phyloP scores from a whole-genome alignment of 441 rosid genomes.

The Jatropha multifida region DNA sequence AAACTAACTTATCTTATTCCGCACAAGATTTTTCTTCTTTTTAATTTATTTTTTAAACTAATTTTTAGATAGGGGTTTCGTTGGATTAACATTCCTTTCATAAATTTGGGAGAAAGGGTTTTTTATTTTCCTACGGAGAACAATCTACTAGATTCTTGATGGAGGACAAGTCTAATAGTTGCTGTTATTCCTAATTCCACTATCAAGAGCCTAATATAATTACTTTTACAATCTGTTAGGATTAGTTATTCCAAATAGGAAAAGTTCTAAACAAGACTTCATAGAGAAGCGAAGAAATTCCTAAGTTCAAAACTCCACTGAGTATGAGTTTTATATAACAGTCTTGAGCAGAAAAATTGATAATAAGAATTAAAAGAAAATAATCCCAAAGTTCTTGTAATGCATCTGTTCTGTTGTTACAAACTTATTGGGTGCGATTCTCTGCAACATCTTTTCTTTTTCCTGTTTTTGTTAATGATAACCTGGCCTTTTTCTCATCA shows the following conservation, averaged over 20 bases:
- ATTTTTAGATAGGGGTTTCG: not conserved
- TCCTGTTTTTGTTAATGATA: not conserved
- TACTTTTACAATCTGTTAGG: not conserved
- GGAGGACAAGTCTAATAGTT: not conserved
- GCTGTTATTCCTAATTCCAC: not conserved
- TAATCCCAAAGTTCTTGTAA: not conserved
- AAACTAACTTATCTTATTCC: not conserved
- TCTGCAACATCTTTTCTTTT: too few relatives aligned
- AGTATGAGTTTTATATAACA: not conserved
- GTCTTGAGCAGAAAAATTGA: not conserved
- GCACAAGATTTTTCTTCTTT: not conserved
- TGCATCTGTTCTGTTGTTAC: not conserved
- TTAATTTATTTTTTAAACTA: not conserved
- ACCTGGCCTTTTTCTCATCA: not conserved
- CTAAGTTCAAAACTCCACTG: not conserved
- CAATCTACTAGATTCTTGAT: not conserved
- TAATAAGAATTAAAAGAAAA: not conserved
- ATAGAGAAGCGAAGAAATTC: not conserved
- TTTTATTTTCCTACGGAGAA: not conserved
- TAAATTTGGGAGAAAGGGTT: not conserved
- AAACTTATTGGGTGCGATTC: not conserved
- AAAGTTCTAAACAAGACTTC: not conserved
- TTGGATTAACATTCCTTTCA: not conserved
- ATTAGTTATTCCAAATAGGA: not conserved
- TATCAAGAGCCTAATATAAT: not conserved